These are phyloP conservation scores for Carex littledalei DNA, from an alignment of 176 grass and related monocot genomes.

Conservation along the genomic window DNA sequence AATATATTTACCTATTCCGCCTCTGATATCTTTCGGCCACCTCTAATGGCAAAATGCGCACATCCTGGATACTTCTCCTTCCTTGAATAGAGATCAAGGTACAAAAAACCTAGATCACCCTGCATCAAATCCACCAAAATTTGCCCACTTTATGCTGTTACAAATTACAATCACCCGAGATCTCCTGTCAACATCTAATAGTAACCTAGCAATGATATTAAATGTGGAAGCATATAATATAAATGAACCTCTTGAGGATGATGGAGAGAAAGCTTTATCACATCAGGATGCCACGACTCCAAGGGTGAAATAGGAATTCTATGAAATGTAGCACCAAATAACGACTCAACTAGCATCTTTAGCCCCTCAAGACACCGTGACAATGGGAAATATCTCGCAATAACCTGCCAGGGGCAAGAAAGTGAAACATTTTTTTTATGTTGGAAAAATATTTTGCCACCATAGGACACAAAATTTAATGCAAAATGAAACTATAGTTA, in stretches of 20 bases:
- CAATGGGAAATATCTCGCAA: conserved; percentile 77
- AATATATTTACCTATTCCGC: conserved; percentile 45
- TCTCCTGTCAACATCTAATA: not conserved
- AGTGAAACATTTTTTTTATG: not conserved
- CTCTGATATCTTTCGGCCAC: conserved; percentile 54
- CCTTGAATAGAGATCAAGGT: conserved; percentile 93
- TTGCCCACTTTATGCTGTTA: not conserved
- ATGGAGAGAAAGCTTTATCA: conserved; percentile 86
- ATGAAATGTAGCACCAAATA: conserved; percentile 89
- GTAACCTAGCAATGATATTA: not conserved
- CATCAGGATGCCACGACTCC: conserved; percentile 95
- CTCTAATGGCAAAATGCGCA: conserved; percentile 95
- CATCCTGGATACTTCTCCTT: conserved; percentile 86
- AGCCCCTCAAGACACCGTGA: conserved; percentile 69
- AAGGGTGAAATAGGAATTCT: conserved; percentile 48
- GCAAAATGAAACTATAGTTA: conserved; percentile 9
- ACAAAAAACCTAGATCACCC: conserved; percentile 94
- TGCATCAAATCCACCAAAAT: conserved; percentile 19
- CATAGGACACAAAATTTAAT: not conserved
- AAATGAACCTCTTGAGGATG: conserved; percentile 50
- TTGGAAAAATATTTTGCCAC: not conserved
- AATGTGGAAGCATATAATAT: not conserved
- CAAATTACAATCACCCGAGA: not conserved
- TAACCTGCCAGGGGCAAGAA: conserved; percentile 35
- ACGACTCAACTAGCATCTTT: conserved; percentile 78